Evolutionary conservation across 768 basidiomycete genomes (phyloP), one percentile per base, ranked within the genome.

Genomic region (Lactarius evosmus): DNA sequence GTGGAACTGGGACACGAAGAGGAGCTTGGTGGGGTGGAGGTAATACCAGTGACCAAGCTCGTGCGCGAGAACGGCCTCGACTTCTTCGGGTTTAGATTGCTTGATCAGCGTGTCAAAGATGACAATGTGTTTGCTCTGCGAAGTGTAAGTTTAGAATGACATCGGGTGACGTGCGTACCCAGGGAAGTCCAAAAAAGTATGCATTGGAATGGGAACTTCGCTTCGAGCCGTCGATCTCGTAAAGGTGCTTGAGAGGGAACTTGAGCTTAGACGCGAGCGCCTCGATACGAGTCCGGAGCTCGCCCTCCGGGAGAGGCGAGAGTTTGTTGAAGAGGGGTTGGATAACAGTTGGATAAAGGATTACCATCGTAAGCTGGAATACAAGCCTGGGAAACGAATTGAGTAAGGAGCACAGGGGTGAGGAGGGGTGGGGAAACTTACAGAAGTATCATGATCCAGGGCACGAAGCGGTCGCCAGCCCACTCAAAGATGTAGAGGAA

Each of bases 241-340:
- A 98, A 58, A 99, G 75, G 74, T 95, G 89, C 72, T 89, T 97
- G 61, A 98, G 78, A 0, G 97, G 96, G 83, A 98, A 99, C 62
- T 88, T 85, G 70, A 98, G 87, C 71, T 87, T 88, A 44, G 77
- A 70, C 0, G 95, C 93, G 17, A 99, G 80, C 0, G 75, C 71
- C 70, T 96, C 92, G 41, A 95, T 91, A 41, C 92, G 81, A 7
- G 75, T 78, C 27, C 93, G 86, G 7, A 98, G 78, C 25, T 91
- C 88, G 34, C 93, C 91, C 16, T 82, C 78, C 0, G 83, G 78
- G 6, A 99, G 83, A 3, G 93, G 92, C 1, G 94, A 93, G 51
- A 98, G 85, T 75, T 93, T 98, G 83, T 99, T 98, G 84, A 98
- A 98, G 61, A 98, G 77, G 0, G 97, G 97, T 69, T 95, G 94